Base-by-base conservation (phyloP, 176 grass and related monocot species). In the Oropetium thomaeum region DNA sequence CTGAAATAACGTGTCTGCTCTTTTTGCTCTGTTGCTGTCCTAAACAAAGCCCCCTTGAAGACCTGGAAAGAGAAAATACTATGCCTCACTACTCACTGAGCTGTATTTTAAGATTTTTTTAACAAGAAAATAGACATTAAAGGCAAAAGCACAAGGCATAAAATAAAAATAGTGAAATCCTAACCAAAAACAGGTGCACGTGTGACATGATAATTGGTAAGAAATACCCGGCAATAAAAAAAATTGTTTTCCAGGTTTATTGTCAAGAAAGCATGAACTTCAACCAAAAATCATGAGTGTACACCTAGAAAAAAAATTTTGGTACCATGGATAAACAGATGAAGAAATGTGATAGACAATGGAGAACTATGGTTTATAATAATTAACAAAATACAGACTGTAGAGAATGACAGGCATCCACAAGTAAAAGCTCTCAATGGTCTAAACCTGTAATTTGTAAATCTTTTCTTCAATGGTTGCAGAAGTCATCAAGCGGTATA, bases 401-500 rank as follows among this genome's bases (percentile, higher is more conserved):
- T 37, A 39, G 13, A 35, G 8, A 23, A 75, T 63, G 22, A 28
- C 4, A 28, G 37, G 22, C 28, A 28, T 9, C n/a, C 23, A 68
- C 10, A 32, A 77, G 33, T 28, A 69, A 57, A 67, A 71, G 17
- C 49, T 23, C 5, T 67, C 22, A 0, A 40, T 23, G 77, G 53
- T 51, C 30, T n/a, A 12, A 74, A 94, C 95, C 95, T 98, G 95
- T 70, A 73, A 86, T 77, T 98, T 93, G 82, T 98, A 98, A 69
- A 98, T 98, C 63, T 93, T 92, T 77, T 98, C 95, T 85, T 98
- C 95, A 68, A 98, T 83, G 16, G 95, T 98, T 71, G 72, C 84
- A 66, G 84, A 94, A 30, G 95, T 98, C 89, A 98, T 92, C 66
- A 98, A 71, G 26, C 95, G 79, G 68, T 98, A 94, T 33, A 92